Evolutionary conservation across 768 basidiomycete species (phyloP).

Genomic region (Mrakia blollopis): DNA sequence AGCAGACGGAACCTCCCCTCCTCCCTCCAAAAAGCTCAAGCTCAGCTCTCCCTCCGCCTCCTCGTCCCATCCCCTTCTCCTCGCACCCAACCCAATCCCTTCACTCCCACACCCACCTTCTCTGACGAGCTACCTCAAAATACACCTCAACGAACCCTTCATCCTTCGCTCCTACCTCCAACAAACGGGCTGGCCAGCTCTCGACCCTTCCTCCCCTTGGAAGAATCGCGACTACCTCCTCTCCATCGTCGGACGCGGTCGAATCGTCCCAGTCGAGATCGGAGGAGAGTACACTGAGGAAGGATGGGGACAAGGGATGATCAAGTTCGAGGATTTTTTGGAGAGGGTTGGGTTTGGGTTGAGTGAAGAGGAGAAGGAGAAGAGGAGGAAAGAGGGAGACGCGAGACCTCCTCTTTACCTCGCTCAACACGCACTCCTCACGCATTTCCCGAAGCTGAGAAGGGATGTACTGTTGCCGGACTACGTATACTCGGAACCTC

Average conservation of each 20-base stretch:
- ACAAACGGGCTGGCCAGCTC: constrained; percentile 66
- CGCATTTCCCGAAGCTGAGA: constrained; percentile 73
- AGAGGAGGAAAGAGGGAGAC: constrained; percentile 33
- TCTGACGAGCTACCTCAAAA: constrained; percentile 53
- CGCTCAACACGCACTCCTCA: constrained; percentile 81
- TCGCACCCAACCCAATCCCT: constrained; percentile 46
- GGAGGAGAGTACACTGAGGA: constrained; percentile 74
- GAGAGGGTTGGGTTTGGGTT: constrained; percentile 44
- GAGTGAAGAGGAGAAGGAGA: not conserved
- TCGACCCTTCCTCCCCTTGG: constrained; percentile 28
- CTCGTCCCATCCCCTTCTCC: constrained; percentile 35
- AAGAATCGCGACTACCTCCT: constrained; percentile 65
- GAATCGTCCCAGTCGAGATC: constrained; percentile 85
- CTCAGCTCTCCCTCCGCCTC: not conserved
- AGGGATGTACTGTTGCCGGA: constrained; percentile 79
- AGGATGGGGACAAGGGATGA: constrained; percentile 74
- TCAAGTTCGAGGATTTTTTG: constrained; percentile 74
- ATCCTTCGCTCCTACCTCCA: constrained; percentile 59
- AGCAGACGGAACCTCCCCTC: not conserved
- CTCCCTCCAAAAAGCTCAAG: not conserved
- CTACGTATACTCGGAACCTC: constrained; percentile 68
- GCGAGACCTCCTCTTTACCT: constrained; percentile 57
- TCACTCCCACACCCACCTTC: constrained; percentile 55
- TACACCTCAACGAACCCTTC: constrained; percentile 58
- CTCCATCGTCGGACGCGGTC: constrained; percentile 65